phyloP scores from a whole-genome alignment of 345 rosid species.

The Populus simonii region DNA sequence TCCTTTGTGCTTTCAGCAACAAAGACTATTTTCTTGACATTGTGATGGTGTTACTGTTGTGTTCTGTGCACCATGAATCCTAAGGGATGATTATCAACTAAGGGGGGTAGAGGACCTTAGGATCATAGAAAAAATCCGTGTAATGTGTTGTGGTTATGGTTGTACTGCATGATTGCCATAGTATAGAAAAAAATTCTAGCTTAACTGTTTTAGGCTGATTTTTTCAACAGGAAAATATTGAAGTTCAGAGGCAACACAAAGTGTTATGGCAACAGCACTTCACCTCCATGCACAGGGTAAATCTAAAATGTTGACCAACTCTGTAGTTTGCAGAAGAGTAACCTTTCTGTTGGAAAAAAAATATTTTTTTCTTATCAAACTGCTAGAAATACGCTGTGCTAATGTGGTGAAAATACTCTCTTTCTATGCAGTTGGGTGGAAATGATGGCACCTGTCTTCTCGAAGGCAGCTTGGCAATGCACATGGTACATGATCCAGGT shows the following conservation, averaged over 20 bases:
- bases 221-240: constrained; percentile 59
- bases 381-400: background rate
- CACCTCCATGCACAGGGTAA: constrained; percentile 94
- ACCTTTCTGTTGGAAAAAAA: background rate
- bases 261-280: constrained; percentile 63
- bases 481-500: constrained; percentile 96
- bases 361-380: background rate
- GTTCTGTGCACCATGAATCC: background rate
- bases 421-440: constrained; percentile 80
- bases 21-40: background rate
- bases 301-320: background rate
- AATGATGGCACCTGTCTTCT: constrained; percentile 98
- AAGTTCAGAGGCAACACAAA: constrained; percentile 73
- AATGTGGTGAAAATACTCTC: background rate
- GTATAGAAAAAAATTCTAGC: background rate
- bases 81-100: background rate
- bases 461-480: constrained; percentile 87
- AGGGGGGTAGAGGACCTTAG: background rate
- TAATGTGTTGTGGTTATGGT: background rate
- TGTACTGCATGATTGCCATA: background rate
- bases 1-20: background rate
- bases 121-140: background rate
- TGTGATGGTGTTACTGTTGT: background rate
- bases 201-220: background rate
- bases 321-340: background rate